phyloP scores from a whole-genome alignment of 2,329 filamentous ascomycete genomes.

The Diaporthe citrichinensis region DNA sequence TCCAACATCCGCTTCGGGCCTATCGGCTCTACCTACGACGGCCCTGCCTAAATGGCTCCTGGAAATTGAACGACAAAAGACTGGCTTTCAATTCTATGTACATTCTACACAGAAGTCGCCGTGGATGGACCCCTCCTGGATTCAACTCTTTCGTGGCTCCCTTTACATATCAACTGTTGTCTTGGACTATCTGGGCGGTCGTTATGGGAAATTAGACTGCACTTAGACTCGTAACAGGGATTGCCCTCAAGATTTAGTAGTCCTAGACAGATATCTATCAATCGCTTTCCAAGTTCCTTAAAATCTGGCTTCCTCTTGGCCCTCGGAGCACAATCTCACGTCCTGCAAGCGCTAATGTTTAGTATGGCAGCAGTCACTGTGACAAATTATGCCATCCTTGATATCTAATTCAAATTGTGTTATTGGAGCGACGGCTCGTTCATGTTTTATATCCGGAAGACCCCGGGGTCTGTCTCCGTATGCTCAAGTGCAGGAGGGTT shows the following conservation, averaged over 20 bases:
- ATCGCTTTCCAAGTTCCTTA: background rate
- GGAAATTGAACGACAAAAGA: slow-evolving; percentile 1
- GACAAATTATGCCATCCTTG: too few relatives aligned
- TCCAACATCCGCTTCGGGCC: slow-evolving; percentile 46
- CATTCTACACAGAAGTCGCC: slow-evolving; percentile 14
- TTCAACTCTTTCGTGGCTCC: background rate
- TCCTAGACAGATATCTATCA: background rate
- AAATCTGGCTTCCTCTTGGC: too few relatives aligned
- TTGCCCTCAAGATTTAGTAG: background rate
- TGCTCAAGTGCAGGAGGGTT: too few relatives aligned
- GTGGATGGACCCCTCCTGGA: background rate
- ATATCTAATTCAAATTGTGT: too few relatives aligned
- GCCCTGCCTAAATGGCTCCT: background rate
- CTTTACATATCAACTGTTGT: slow-evolving; percentile 13
- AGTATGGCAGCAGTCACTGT: background rate
- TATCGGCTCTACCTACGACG: slow-evolving; percentile 46
- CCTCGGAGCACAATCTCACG: too few relatives aligned
- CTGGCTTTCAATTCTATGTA: slow-evolving; percentile 16
- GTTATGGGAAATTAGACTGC: background rate
- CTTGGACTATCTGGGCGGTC: slow-evolving; percentile 11
- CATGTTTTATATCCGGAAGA: background rate
- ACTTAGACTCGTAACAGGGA: too few relatives aligned
- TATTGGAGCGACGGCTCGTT: too few relatives aligned
- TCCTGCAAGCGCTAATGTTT: background rate
- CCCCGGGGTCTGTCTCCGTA: background rate